Conservation (phyloP, 1,139 yeast genomes). For the Pichia sp. region DNA sequence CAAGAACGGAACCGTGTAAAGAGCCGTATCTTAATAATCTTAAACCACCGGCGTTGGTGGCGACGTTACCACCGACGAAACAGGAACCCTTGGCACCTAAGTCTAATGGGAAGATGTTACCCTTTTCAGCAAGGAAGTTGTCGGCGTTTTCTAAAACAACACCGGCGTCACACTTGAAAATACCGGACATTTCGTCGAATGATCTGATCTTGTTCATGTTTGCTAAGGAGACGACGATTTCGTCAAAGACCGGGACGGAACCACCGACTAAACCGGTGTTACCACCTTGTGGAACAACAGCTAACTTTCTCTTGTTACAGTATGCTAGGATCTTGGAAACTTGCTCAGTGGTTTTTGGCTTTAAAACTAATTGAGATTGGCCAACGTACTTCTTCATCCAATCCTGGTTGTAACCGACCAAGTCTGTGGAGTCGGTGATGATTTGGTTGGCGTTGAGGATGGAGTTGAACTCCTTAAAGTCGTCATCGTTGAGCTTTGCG, state of each 20-base stretch:
- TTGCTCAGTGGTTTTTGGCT: conserved; percentile 82
- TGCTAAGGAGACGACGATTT: conserved; percentile 69
- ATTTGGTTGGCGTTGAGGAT: conserved; percentile 51
- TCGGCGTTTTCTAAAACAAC: conserved; percentile 87
- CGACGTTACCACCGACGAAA: conserved; percentile 93
- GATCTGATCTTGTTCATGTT: conserved; percentile 76
- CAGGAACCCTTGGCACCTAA: conserved; percentile 98
- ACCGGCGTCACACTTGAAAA: conserved; percentile 89
- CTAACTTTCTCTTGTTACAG: conserved; percentile 75
- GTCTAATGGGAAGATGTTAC: conserved; percentile 91
- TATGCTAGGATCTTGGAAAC: conserved; percentile 74
- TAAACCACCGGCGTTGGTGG: conserved; percentile 96
- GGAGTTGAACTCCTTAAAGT: conserved; percentile 59
- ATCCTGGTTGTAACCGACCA: conserved; percentile 80
- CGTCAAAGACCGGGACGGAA: conserved; percentile 90
- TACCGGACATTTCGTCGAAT: conserved; percentile 82
- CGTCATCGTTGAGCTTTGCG: conserved; percentile 50
- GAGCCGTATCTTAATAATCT: conserved; percentile 88
- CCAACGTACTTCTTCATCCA: conserved; percentile 97
- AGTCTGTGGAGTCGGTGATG: conserved; percentile 56
- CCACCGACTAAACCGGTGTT: conserved; percentile 98
- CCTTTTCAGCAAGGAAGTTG: conserved; percentile 70
- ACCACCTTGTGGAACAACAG: conserved; percentile 97
- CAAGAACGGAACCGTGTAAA: conserved; percentile 88
- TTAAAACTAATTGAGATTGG: conserved; percentile 75